A percentile compares a stretch with the other conserved stretches of the same genome.
Evolutionary conservation across 73 alveolate species (phyloP).

Genomic region (Halteria grandinella): DNA sequence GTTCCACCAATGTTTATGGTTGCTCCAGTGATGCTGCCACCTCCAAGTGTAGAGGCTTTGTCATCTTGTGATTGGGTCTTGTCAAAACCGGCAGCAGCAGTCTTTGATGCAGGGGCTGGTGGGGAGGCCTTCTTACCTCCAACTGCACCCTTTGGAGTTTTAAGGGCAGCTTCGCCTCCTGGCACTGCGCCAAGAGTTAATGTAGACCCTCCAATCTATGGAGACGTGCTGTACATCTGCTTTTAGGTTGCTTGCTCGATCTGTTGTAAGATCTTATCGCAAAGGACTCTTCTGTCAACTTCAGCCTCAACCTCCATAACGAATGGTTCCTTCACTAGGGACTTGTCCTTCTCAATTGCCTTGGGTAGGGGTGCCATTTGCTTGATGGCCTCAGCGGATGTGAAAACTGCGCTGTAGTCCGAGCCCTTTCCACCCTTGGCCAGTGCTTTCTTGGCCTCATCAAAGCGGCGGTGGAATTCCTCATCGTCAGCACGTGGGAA

Average conservation of each 20-base stretch:
- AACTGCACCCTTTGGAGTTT: too few species aligned
- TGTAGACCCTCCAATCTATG: too few species aligned
- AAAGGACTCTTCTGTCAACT: conserved; percentile 70
- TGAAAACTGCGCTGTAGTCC: conserved; percentile 61
- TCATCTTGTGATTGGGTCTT: too few species aligned
- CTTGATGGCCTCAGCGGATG: conserved; percentile 56
- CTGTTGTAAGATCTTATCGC: conserved; percentile 67
- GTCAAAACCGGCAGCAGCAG: conserved; percentile 5
- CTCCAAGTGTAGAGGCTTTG: conserved; percentile 23
- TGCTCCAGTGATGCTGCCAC: too few species aligned
- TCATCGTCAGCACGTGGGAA: conserved; percentile 94
- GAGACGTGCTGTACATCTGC: too few species aligned
- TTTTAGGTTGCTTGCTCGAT: conserved; percentile 56
- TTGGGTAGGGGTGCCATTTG: conserved; percentile 50
- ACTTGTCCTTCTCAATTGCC: conserved; percentile 50
- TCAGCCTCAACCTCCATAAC: conserved; percentile 74
- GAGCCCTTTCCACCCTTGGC: conserved; percentile 51
- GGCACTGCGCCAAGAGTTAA: too few species aligned
- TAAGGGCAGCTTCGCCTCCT: too few species aligned
- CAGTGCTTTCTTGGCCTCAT: conserved; percentile 73
- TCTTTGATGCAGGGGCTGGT: conserved; percentile 16
- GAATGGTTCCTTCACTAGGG: conserved; percentile 57
- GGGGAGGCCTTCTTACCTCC: too few species aligned
- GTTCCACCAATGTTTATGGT: conserved; percentile 34
- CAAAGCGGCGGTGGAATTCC: conserved; percentile 84